Evolutionary conservation across 2,329 filamentous ascomycete species (phyloP), one percentile per base, ranked within the genome.

Genomic region (Epichloe gansuensis): DNA sequence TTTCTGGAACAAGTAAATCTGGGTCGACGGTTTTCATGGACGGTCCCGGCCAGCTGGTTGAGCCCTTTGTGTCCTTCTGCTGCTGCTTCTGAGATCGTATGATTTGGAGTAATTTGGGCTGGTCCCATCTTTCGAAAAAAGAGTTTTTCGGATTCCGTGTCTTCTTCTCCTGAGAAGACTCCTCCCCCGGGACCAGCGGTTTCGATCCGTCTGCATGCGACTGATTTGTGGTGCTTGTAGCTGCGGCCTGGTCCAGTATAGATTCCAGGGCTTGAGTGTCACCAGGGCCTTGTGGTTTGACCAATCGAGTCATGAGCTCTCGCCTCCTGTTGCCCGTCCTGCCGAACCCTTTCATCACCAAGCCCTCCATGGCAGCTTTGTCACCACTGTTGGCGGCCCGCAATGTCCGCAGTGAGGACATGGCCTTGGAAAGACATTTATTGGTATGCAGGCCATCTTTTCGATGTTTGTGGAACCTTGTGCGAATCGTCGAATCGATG

Each of bases 301-400:
- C 55, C 54, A 79, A 64, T 0, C 68, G 56, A 0, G 64, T 56
- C 40, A 77, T 56, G 2, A 84, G 67, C 49, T 72, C 60, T 13
- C 76, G 72, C 43, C 79, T 71, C 36, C 75, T 68, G 51, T 67
- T 69, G 17, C 81, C 81, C 0, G 64, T 57, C 34, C 80, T 71
- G 6, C 76, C 81, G 58, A 81, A 80, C 1, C 70, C 73, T 21
- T 71, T 60, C 43, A 68, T 57, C 35, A 81, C 66, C 8, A 84
- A 63, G 9, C 62, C 66, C 34, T 68, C 62, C 67, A 83, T 71
- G 48, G 72, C 71, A 0, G 55, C 49, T 36, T 67, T 54, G 54
- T 78, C 68, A 36, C 80, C 80, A 11, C 66, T 61, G 55, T 77
- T 77, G 56, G 78, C 78, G 3, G 75, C 75, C 36, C 74, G 71